Conservation (phyloP, 257 asterid genomes). For the Capsicum chinense region DNA sequence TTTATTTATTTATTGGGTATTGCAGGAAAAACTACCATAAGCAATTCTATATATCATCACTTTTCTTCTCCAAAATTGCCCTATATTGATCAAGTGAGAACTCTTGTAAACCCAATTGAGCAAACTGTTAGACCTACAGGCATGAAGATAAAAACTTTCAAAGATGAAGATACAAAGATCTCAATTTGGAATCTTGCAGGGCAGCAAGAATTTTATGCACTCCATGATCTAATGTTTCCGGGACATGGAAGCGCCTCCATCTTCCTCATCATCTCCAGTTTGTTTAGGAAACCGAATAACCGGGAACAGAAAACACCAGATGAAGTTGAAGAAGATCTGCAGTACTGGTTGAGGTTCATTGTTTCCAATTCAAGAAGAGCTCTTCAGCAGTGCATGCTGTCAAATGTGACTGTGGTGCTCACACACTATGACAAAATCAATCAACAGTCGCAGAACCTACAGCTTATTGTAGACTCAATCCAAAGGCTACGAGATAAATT, state of each 20-base stretch:
- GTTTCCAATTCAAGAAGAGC: slow-evolving; percentile 79
- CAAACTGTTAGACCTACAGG: slow-evolving; percentile 66
- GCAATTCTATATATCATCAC: slow-evolving; percentile 62
- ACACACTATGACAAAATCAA: slow-evolving; percentile 73
- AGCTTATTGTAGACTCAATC: slow-evolving; percentile 47
- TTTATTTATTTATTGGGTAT: background rate
- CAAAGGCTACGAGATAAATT: slow-evolving; percentile 65
- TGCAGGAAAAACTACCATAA: slow-evolving; percentile 69
- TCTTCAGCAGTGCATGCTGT: slow-evolving; percentile 72
- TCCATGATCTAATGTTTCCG: slow-evolving; percentile 83
- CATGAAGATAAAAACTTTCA: slow-evolving; percentile 62
- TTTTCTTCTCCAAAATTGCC: slow-evolving; percentile 62
- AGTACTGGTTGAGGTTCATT: slow-evolving; percentile 77
- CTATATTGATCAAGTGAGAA: slow-evolving; percentile 63
- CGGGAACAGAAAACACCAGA: slow-evolving; percentile 52
- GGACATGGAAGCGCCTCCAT: slow-evolving; percentile 78
- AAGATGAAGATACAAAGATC: slow-evolving; percentile 70
- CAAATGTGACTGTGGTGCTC: slow-evolving; percentile 75
- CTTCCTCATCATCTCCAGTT: slow-evolving; percentile 64
- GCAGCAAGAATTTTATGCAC: slow-evolving; percentile 65
- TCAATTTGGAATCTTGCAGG: slow-evolving; percentile 85
- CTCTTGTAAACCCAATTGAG: slow-evolving; percentile 77
- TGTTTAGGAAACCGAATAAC: slow-evolving; percentile 64
- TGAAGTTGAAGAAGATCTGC: slow-evolving; percentile 80
- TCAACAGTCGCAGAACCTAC: slow-evolving; percentile 55